Evolutionary conservation across 176 grass and related monocot genomes (phyloP).

Genomic region (Cenchrus americanus): DNA sequence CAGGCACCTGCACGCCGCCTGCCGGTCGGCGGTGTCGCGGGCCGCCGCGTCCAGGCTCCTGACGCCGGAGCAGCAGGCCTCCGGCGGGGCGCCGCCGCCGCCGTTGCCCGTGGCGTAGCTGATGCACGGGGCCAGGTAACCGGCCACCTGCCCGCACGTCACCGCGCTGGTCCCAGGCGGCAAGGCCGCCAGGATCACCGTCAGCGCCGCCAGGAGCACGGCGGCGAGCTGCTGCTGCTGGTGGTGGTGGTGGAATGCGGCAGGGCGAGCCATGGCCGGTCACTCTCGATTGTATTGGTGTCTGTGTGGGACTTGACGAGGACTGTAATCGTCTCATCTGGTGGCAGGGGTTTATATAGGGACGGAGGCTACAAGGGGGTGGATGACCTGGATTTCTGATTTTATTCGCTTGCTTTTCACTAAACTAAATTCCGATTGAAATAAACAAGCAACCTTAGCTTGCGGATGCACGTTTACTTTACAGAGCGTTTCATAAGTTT

Average conservation of each 20-base stretch:
- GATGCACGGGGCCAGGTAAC: conserved; percentile 29
- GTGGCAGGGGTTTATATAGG: not conserved
- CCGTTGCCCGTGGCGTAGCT: conserved; percentile 19
- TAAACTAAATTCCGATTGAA: too few relatives aligned
- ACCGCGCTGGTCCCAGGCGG: not conserved
- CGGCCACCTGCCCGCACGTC: conserved; percentile 35
- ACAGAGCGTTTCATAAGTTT: not conserved
- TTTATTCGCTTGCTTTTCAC: too few relatives aligned
- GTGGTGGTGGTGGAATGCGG: too few relatives aligned
- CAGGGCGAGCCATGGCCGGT: not conserved
- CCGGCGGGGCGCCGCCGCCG: not conserved
- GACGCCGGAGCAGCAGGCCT: conserved; percentile 48
- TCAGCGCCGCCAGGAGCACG: not conserved
- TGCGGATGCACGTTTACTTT: not conserved
- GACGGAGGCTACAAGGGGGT: too few relatives aligned
- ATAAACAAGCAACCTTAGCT: not conserved
- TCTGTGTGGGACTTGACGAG: too few relatives aligned
- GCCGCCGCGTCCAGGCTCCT: conserved; percentile 24
- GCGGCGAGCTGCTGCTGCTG: not conserved
- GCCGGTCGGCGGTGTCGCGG: not conserved
- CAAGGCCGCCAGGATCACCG: conserved; percentile 18
- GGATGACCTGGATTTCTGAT: too few relatives aligned
- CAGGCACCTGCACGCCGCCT: conserved; percentile 11
- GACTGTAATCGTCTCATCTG: too few relatives aligned
- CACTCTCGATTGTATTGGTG: too few relatives aligned